phyloP scores from a whole-genome alignment of 805 yeast genomes.

The Wickerhamiella azymoides region DNA sequence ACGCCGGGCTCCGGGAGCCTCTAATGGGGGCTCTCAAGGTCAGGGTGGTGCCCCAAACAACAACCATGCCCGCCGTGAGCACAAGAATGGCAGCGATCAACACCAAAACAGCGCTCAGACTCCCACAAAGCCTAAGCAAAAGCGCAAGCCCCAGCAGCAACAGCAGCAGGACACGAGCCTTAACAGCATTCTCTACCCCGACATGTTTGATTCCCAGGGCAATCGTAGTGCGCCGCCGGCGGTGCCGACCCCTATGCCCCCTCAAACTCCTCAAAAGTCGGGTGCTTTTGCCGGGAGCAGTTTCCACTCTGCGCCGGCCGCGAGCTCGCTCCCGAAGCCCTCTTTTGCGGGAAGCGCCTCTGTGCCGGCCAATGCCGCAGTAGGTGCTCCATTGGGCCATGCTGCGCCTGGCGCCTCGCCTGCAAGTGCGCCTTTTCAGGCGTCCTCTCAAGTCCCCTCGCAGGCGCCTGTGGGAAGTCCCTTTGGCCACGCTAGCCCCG shows the following conservation, averaged over 20 bases:
- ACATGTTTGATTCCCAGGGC: slow-evolving; percentile 8
- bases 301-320: slow-evolving; percentile 20
- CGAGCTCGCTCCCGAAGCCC: slow-evolving; percentile 23
- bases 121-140: background rate
- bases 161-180: background rate
- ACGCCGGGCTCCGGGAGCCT: background rate
- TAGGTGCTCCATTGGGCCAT: background rate
- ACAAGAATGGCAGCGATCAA: background rate
- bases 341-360: slow-evolving; percentile 2
- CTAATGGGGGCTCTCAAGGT: background rate
- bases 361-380: background rate
- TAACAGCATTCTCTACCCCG: slow-evolving; percentile 10
- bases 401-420: too few species aligned
- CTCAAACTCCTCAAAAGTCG: background rate
- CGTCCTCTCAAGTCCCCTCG: too few species aligned
- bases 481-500: background rate
- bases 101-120: background rate
- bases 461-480: too few species aligned
- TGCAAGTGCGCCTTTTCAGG: too few species aligned
- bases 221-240: background rate
- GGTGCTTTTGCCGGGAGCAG: slow-evolving; percentile 14
- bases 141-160: background rate
- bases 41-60: background rate
- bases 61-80: background rate
- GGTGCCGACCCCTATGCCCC: background rate